Conservation (phyloP, 768 basidiomycete species). For the Podaxis mareebaensis region DNA sequence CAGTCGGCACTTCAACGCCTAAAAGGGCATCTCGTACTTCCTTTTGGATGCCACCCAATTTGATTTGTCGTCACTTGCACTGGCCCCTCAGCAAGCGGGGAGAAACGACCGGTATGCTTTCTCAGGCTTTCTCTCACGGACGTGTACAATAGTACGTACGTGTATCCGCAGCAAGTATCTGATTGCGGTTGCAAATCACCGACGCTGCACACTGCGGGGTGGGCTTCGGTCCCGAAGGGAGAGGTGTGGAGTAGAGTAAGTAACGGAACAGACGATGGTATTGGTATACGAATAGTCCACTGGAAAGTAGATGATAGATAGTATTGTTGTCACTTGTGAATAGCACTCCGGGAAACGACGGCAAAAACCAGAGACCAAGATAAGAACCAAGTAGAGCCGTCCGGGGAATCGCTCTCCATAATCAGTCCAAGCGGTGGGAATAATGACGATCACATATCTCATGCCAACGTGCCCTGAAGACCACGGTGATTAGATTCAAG, state of each 20-base stretch:
- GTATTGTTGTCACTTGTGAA: no score
- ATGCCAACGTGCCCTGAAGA: slow-evolving; percentile 29
- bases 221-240: no score
- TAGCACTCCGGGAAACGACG: no score
- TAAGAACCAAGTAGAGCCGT: background rate
- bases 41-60: background rate
- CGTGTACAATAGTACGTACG: background rate
- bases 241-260: no score
- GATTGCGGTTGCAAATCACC: no score
- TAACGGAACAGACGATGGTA: no score
- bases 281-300: no score
- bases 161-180: no score
- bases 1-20: background rate
- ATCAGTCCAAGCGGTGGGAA: background rate
- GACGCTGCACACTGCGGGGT: no score
- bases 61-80: background rate
- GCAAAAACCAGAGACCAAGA: background rate
- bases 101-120: background rate
- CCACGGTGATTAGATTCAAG: background rate
- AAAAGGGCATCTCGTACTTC: background rate
- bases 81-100: background rate
- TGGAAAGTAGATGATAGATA: no score
- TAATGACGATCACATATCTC: slow-evolving; percentile 2
- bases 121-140: background rate
- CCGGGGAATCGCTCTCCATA: background rate